Conservation (phyloP, 139 green algal genomes). For the Choricystis sp. region DNA sequence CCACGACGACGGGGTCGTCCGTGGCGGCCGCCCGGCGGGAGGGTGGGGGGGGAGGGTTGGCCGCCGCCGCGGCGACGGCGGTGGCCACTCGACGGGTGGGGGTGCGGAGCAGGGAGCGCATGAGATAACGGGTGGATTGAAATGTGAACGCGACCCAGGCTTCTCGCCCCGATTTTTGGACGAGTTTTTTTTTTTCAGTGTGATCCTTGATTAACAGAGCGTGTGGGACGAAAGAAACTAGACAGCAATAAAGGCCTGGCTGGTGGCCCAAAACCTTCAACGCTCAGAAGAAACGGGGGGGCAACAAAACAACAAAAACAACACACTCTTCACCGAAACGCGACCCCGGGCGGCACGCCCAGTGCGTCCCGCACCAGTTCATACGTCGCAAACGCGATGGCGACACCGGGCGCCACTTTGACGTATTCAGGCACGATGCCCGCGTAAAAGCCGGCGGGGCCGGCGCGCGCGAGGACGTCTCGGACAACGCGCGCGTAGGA, state of each 20-base stretch:
- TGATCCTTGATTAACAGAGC: too few relatives aligned
- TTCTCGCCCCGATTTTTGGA: too few relatives aligned
- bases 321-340: background rate
- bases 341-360: constrained; percentile 7
- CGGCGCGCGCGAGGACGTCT: constrained; percentile 27
- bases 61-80: too few relatives aligned
- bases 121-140: too few relatives aligned
- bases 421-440: constrained; percentile 79
- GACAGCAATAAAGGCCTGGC: too few relatives aligned
- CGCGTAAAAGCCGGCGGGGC: constrained; percentile 53
- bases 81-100: too few relatives aligned
- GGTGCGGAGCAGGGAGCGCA: too few relatives aligned
- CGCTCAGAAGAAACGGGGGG: too few relatives aligned
- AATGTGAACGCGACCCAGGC: too few relatives aligned
- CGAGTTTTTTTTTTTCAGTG: too few relatives aligned
- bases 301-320: constrained; percentile 1
- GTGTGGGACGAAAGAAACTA: too few relatives aligned
- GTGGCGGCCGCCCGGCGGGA: constrained; percentile 45
- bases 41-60: background rate
- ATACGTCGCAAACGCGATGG: constrained; percentile 76
- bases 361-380: constrained; percentile 39
- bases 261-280: too few relatives aligned
- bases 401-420: constrained; percentile 80
- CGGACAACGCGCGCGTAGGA: constrained; percentile 34
- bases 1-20: constrained; percentile 53